Conservation (phyloP, 106 monocot genomes). For the Cymbidium sinense region DNA sequence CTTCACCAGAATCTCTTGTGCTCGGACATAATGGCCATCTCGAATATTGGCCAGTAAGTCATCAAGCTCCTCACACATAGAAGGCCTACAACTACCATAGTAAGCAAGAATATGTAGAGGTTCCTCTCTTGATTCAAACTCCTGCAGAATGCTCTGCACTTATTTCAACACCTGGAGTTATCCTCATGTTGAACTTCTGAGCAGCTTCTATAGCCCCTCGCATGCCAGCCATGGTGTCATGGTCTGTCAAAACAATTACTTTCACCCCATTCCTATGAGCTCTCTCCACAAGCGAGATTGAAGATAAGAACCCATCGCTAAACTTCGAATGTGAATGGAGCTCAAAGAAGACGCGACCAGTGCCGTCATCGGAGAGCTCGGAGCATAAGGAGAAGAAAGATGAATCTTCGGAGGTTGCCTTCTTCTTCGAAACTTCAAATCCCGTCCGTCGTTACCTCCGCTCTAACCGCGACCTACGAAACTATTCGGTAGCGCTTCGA, state of each 20-base stretch:
- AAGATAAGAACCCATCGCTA: constrained; percentile 47
- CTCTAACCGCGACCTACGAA: too few species aligned
- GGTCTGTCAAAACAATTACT: constrained; percentile 48
- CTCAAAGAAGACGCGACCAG: constrained; percentile 33
- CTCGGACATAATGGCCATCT: constrained; percentile 51
- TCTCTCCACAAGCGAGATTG: constrained; percentile 35
- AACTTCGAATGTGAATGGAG: constrained; percentile 35
- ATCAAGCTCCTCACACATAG: constrained; percentile 52
- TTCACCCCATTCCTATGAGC: constrained; percentile 45
- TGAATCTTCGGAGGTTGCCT: too few species aligned
- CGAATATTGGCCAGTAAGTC: too few species aligned
- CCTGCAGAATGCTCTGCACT: constrained; percentile 28
- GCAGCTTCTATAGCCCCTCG: constrained; percentile 38
- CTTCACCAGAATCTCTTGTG: too few species aligned
- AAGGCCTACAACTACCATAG: constrained; percentile 72
- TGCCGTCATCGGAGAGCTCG: neutral
- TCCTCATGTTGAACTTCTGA: constrained; percentile 22
- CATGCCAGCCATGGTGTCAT: constrained; percentile 50
- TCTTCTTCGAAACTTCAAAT: too few species aligned
- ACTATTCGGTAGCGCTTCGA: too few species aligned
- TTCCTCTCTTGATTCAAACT: constrained; percentile 43
- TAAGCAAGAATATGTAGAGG: constrained; percentile 87
- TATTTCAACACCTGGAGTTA: constrained; percentile 49
- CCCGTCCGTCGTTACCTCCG: too few species aligned
- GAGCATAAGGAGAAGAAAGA: too few species aligned